Base-by-base conservation (phyloP, 176 grass and related monocot species). In the Alloteropsis semialata region DNA sequence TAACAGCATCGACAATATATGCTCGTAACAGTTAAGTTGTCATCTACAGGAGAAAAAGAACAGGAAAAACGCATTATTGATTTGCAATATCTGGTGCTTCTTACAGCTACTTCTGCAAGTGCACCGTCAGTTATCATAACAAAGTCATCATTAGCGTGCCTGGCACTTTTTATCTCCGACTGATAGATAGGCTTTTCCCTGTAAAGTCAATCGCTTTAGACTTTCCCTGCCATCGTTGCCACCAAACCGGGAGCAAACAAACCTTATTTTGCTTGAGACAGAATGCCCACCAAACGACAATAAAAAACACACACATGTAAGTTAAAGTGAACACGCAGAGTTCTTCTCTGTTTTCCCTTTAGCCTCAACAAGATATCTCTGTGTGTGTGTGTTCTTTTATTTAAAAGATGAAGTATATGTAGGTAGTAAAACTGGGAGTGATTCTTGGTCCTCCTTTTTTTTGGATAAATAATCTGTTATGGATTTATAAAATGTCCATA, bases 151-250 rank as follows among this genome's bases (percentile, higher is more conserved):
- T 36, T 54, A 80, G 24, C 49, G 63, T 5, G 76, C 6, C 44
- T 63, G 63, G 1, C 44, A 64, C 63, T 56, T 89, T 81, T 85
- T 81, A 80, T 81, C 69, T 27, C 51, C 25, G 34, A 16, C 7
- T 55, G 33, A 3, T 76, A 28, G 42, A 17, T 17, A 76, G 33
- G 42, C 42, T 74, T 84, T 71, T n/a, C 0, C n/a, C 75, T 56
- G 75, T 67, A 84, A 58, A 85, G 69, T 21, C 42, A 48, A 16
- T 50, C 44, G 15, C 69, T 84, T 50, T 32, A 33, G 13, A 41
- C 27, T 85, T 89, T 54, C 38, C 38, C 13, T 53, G 41, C 24
- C 61, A 89, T 69, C 42, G 84, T 80, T 75, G 60, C 41, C 30
- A 74, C 59, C 39, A 5, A 80, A 81, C 83, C n/a, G 60, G 68